Evolutionary conservation across 257 asterid species (phyloP), one percentile per base, ranked within the genome.

Genomic region (Solanum commersonii): DNA sequence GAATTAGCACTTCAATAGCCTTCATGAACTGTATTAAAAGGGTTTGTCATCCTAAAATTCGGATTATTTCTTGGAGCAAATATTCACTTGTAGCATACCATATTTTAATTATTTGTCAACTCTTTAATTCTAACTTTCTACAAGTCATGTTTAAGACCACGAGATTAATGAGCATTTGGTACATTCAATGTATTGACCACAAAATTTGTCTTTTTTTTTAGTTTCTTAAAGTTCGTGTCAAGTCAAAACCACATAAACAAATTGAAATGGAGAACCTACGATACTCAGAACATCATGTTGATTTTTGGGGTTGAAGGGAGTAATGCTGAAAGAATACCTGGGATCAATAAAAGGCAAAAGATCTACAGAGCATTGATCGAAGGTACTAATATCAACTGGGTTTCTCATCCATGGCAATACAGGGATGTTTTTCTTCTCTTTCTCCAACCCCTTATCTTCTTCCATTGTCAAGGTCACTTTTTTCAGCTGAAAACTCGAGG

Each of bases 401-500:
- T 88, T 92, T 91, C 98, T 95, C 98, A 96, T 96, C 98, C 98
- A 96, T 93, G 98, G 95, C 88, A 95, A 84, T 87, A 93, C 93
- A 25, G 98, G 94, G 85, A 89, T 63, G 49, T 89, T 91, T 40
- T 70, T 91, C 90, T 85, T 93, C 91, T 86, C 92, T 90, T 90
- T 89, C 52, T 40, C 67, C 88, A 89, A 87, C 56, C 79, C 87
- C 42, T 35, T 46, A 46, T 89, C 73, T 56, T 84, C 90, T 60
- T 52, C 88, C 92, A 89, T 89, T 38, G 31, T 18, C 13, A 81
- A 81, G 40, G 29, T 81, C 4, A 6, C 22, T 46, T 46, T 46
- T 46, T 14, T 23, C 16, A 14, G 85, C 84, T 78, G 37, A 74
- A 74, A 74, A 27, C 35, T 13, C 27, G 35, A 68, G 34, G 20